Evolutionary conservation across 768 basidiomycete genomes (phyloP).

Genomic region (Panaeolus papilionaceus): DNA sequence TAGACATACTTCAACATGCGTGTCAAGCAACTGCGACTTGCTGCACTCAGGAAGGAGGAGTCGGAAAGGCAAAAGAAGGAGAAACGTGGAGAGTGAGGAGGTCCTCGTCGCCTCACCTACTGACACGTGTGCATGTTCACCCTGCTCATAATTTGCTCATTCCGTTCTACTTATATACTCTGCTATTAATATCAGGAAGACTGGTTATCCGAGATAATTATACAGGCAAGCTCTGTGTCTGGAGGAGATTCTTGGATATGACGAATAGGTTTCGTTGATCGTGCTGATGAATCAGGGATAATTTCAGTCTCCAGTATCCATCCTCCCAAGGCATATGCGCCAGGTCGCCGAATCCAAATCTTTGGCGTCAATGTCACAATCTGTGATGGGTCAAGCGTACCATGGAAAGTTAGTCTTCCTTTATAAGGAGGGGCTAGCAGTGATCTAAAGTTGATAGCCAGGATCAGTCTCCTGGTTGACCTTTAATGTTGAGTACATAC

Average conservation of each 20-base stretch:
- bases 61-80: conserved; percentile 36
- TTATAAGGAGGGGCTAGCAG: conserved; percentile 60
- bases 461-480: background rate
- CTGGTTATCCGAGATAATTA: conserved; percentile 39
- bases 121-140: conserved; percentile 2
- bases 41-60: conserved; percentile 56
- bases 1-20: conserved; percentile 80
- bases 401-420: conserved; percentile 73
- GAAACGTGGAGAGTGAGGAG: conserved; percentile 26
- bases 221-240: conserved; percentile 32
- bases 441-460: conserved; percentile 35
- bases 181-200: conserved; percentile 25
- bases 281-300: conserved; percentile 13
- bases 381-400: conserved; percentile 57
- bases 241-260: conserved; percentile 41
- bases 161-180: conserved; percentile 16
- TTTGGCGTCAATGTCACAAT: conserved; percentile 49
- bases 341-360: conserved; percentile 68
- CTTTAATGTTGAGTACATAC: conserved; percentile 29
- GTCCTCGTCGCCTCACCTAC: background rate
- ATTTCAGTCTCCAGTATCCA: conserved; percentile 71
- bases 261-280: conserved; percentile 33
- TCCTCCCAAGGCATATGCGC: conserved; percentile 64
- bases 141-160: conserved; percentile 11
- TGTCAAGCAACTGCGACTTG: conserved; percentile 66